Conservation (phyloP, 106 monocot genomes). For the Apostasia shenzhenica region DNA sequence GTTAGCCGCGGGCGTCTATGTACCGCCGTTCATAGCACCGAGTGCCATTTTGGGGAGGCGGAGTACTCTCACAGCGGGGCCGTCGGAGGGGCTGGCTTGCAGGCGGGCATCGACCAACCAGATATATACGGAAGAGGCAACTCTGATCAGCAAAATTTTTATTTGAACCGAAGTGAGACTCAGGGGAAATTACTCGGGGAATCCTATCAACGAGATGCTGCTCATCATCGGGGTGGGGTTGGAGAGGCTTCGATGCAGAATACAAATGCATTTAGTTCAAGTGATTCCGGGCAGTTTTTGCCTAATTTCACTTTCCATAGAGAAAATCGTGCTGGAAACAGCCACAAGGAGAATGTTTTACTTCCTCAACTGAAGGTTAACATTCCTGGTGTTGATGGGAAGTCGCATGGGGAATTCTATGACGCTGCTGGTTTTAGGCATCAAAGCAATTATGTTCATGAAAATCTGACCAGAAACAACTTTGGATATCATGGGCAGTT, state of each 20-base stretch:
- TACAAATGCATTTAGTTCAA: not conserved
- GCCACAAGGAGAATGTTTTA: not conserved
- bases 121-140: not conserved
- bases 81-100: not conserved
- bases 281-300: not conserved
- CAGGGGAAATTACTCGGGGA: slow-evolving; percentile 1
- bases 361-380: not conserved
- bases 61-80: not conserved
- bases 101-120: not conserved
- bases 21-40: not conserved
- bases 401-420: not conserved
- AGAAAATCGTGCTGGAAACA: not conserved
- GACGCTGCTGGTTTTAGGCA: not conserved
- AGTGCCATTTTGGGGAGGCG: not conserved
- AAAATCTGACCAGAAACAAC: not conserved
- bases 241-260: not conserved
- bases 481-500: not conserved
- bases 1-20: not conserved
- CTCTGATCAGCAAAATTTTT: not conserved
- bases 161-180: not conserved
- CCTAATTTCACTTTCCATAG: not conserved
- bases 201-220: not conserved
- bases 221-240: not conserved
- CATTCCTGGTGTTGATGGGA: not conserved
- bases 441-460: not conserved